Evolutionary conservation across 2,329 filamentous ascomycete species (phyloP).

Genomic region (Cladosporium phlei): DNA sequence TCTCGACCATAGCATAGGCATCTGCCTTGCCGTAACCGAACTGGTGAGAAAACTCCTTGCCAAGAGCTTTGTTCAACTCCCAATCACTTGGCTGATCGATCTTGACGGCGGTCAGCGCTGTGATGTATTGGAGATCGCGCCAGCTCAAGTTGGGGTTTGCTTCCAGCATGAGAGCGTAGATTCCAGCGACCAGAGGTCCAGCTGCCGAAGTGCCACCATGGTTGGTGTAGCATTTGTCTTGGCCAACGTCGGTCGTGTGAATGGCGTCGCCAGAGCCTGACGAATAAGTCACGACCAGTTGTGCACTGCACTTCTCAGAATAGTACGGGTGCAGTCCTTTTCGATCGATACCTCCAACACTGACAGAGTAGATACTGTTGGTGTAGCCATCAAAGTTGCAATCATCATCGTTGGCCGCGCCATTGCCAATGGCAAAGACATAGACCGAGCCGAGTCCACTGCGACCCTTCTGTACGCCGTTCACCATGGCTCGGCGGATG

Average conservation of each 20-base stretch:
- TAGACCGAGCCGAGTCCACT: constrained; percentile 82
- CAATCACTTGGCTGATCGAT: constrained; percentile 75
- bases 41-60: constrained; percentile 85
- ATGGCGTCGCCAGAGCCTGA: constrained; percentile 85
- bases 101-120: constrained; percentile 76
- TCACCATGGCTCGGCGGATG: constrained; percentile 85
- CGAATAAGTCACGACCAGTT: constrained; percentile 93
- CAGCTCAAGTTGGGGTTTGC: constrained; percentile 82
- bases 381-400: constrained; percentile 99
- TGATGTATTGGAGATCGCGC: constrained; percentile 91
- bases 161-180: constrained; percentile 82
- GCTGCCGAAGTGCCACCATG: constrained; percentile 96
- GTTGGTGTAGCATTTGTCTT: constrained; percentile 67
- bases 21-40: constrained; percentile 97
- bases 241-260: constrained; percentile 90
- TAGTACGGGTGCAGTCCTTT: constrained; percentile 89
- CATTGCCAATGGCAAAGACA: constrained; percentile 95
- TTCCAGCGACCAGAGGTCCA: constrained; percentile 84
- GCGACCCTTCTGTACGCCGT: constrained; percentile 84
- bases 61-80: constrained; percentile 68
- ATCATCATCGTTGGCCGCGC: constrained; percentile 80
- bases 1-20: constrained; percentile 76
- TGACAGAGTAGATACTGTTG: constrained; percentile 98
- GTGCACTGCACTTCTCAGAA: constrained; percentile 91
- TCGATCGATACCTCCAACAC: constrained; percentile 86